Base-by-base conservation (phyloP, 805 yeast genomes). In the Blastobotrys parvus region DNA sequence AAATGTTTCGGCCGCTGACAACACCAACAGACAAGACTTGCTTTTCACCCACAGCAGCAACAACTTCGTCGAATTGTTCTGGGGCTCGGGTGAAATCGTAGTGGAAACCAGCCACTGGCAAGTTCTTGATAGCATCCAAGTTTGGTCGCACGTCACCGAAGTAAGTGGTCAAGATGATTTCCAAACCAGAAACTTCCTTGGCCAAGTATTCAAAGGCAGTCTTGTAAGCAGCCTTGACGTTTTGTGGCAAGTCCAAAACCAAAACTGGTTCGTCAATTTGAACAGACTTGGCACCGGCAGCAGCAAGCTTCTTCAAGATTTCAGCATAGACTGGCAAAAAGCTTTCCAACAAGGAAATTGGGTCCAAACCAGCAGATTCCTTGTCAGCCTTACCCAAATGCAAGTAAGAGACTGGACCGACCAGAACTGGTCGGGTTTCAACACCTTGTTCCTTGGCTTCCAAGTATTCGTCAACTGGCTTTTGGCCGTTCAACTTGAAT, bases 121-220 rank as follows among this genome's bases (percentile, higher is more conserved):
- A 78, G 57, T 77, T 81, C 75, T 82, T 79, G 71, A 92, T 75
- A 58, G 96, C 89, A 55, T 70, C 72, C 65, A 89, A 72, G 85
- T 92, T 92, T 73, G 97, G 97, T 72, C 88, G 82, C 60, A 86
- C 96, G 62, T 94, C 95, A 76, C 98, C 98, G 67, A 92, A 92
- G 80, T 92, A 92, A 60, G 97, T 73, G 63, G 97, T 77, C 62
- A 92, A 68, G 58, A 82, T 70, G 57, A 92, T 69, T 68, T 83
- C 80, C 68, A 95, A 95, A 59, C 81, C 65, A 54, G 78, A 76
- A 59, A 72, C 78, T 65, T 74, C 70, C 60, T 78, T 71, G 56
- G 80, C 78, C 47, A 90, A 74, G 66, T 67, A 75, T 55, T 79
- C 84, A 74, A 78, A 92, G 63, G 97, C 94, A 49, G 78, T 75